Percentiles rank a stretch among this genome's conserved stretches.
Conservation (phyloP, 2,329 filamentous ascomycete genomes). For the Sporothrix euskadiensis region DNA sequence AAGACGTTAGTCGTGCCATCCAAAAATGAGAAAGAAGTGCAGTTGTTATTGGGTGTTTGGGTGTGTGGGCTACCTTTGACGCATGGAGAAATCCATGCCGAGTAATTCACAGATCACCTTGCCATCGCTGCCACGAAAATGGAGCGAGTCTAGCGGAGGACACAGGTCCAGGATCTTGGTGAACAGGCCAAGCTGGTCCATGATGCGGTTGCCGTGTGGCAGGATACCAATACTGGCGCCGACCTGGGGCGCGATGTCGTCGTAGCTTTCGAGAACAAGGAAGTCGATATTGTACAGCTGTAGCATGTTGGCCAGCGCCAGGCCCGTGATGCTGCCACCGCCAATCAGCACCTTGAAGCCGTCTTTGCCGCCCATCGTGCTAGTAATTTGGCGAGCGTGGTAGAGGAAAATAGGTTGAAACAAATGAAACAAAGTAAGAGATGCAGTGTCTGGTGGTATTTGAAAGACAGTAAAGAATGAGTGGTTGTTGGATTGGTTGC, state of each 20-base stretch:
- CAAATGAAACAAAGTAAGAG: neutral
- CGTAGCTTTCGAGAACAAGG: slow-evolving; percentile 49
- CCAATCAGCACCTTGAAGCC: slow-evolving; percentile 48
- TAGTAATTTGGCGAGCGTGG: neutral
- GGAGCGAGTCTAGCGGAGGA: slow-evolving; percentile 26
- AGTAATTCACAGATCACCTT: slow-evolving; percentile 33
- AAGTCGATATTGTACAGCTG: slow-evolving; percentile 50
- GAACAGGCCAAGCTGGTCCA: slow-evolving; percentile 52
- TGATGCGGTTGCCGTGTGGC: slow-evolving; percentile 46
- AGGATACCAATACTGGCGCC: slow-evolving; percentile 52
- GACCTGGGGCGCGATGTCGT: slow-evolving; percentile 46
- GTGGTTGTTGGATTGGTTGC: neutral
- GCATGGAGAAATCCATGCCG: slow-evolving; percentile 30
- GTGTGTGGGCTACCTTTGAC: neutral
- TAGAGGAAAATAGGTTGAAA: too few relatives aligned
- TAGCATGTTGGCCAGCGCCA: slow-evolving; percentile 49
- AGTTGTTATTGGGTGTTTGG: too few relatives aligned
- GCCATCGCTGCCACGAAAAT: slow-evolving; percentile 27
- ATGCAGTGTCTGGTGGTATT: neutral
- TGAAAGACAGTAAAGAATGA: neutral
- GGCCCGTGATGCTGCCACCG: slow-evolving; percentile 52
- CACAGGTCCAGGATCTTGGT: slow-evolving; percentile 34
- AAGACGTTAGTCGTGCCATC: too few relatives aligned
- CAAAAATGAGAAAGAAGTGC: too few relatives aligned
- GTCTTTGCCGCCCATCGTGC: slow-evolving; percentile 17